Conservation (phyloP, 257 asterid genomes). For the Verbascum thapsus region DNA sequence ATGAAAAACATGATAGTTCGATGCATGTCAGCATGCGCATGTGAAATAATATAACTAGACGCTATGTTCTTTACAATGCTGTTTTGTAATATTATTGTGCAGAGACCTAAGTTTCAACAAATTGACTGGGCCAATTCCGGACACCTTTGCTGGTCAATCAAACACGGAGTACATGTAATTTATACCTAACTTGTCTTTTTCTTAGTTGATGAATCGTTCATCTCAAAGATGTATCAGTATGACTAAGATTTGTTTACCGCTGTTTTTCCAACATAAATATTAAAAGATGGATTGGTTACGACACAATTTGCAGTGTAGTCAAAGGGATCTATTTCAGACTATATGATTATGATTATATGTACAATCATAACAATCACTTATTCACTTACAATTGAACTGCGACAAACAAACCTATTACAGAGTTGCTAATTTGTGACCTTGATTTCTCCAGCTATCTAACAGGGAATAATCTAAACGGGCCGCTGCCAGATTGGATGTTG, state of each 20-base stretch:
- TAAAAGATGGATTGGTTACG: neutral
- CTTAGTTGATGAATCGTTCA: too few relatives aligned
- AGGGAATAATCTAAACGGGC: conserved; percentile 57
- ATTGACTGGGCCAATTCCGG: conserved; percentile 61
- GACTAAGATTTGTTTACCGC: too few relatives aligned
- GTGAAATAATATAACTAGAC: too few relatives aligned
- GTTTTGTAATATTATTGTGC: conserved; percentile 29
- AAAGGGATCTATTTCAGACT: neutral
- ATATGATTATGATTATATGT: neutral
- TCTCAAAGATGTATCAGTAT: too few relatives aligned
- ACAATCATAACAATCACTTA: neutral
- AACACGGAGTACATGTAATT: conserved; percentile 50
- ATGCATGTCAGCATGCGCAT: too few relatives aligned
- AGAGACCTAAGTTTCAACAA: conserved; percentile 81
- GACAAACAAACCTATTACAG: conserved; percentile 1
- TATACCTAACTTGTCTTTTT: too few relatives aligned
- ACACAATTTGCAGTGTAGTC: neutral
- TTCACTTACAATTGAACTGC: conserved; percentile 4
- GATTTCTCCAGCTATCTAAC: conserved; percentile 54
- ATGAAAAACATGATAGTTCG: too few relatives aligned
- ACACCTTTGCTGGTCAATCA: conserved; percentile 27
- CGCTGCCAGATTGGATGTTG: conserved; percentile 57
- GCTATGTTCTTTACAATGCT: neutral
- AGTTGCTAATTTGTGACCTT: conserved; percentile 21
- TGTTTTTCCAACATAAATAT: conserved; percentile 1